phyloP scores from a whole-genome alignment of 2,329 filamentous ascomycete genomes.

The Cryphonectria japonica region DNA sequence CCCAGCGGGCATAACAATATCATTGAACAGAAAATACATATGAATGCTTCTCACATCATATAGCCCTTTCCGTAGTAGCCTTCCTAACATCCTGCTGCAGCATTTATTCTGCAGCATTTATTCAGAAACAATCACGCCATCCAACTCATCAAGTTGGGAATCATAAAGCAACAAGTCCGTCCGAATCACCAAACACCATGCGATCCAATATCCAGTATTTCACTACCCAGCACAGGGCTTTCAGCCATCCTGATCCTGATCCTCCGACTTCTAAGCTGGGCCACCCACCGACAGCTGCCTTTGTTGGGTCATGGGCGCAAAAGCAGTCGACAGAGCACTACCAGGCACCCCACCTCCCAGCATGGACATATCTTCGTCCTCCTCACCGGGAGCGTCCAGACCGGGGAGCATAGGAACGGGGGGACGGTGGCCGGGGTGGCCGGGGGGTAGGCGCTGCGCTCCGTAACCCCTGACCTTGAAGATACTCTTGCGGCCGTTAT shows the following conservation, averaged over 20 bases:
- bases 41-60: no score
- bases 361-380: conserved; percentile 51
- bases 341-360: conserved; percentile 18
- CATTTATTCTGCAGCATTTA: no score
- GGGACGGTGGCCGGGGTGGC: conserved; percentile 45
- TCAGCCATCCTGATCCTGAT: background rate
- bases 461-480: conserved; percentile 64
- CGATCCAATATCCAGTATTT: background rate
- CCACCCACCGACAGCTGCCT: conserved; percentile 28
- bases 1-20: background rate
- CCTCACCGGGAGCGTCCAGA: conserved; percentile 60
- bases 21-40: no score
- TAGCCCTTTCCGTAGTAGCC: background rate
- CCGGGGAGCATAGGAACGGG: conserved; percentile 34
- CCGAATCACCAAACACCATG: conserved; percentile 16
- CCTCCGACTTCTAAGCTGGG: conserved; percentile 17
- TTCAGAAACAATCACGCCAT: background rate
- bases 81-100: background rate
- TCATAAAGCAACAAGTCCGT: background rate
- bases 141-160: background rate
- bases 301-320: conserved; percentile 24
- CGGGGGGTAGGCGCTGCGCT: conserved; percentile 56
- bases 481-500: conserved; percentile 67
- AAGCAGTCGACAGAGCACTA: conserved; percentile 22
- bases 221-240: background rate